Conservation (phyloP, 225 moss, liverwort and hornwort species). For the Takakia lepidozioides region DNA sequence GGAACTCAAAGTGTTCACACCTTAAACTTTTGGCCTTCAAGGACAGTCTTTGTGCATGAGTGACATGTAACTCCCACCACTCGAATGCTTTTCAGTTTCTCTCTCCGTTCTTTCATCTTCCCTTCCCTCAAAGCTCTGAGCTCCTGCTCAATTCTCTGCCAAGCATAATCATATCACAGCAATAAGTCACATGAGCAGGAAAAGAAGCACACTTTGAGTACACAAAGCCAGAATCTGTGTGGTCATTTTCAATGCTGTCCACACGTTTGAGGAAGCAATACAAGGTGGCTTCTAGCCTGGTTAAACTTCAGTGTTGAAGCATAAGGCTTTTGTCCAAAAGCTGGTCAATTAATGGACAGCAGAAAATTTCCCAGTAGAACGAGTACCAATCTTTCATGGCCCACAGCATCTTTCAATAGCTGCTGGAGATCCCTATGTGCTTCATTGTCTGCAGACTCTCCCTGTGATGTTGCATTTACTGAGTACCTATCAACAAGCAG, state of each 20-base stretch:
- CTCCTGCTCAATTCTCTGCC: constrained; percentile 20
- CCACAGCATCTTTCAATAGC: constrained; percentile 8
- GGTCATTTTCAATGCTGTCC: no score
- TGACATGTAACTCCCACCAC: constrained; percentile 36
- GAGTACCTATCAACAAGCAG: constrained; percentile 16
- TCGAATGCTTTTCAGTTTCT: constrained; percentile 15
- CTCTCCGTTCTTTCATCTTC: constrained; percentile 14
- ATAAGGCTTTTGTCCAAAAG: no score
- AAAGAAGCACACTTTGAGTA: no score
- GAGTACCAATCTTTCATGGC: constrained; percentile 12
- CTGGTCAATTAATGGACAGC: no score
- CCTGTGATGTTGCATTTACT: constrained; percentile 8
- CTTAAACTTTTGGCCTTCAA: constrained; percentile 19
- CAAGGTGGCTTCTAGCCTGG: no score
- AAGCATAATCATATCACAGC: no score
- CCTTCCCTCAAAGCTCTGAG: constrained; percentile 18
- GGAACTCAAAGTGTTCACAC: constrained; percentile 9
- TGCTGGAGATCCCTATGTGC: constrained; percentile 10
- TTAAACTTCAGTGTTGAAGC: no score
- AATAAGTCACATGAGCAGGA: no score
- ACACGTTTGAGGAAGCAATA: no score
- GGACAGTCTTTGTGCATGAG: constrained; percentile 15
- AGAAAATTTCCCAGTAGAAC: no score
- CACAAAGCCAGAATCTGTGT: no score
- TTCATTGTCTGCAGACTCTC: constrained; percentile 9